Evolutionary conservation across 208 protist species (phyloP), one percentile per base, ranked within the genome.

Genomic region (Trichomonas vaginalis): DNA sequence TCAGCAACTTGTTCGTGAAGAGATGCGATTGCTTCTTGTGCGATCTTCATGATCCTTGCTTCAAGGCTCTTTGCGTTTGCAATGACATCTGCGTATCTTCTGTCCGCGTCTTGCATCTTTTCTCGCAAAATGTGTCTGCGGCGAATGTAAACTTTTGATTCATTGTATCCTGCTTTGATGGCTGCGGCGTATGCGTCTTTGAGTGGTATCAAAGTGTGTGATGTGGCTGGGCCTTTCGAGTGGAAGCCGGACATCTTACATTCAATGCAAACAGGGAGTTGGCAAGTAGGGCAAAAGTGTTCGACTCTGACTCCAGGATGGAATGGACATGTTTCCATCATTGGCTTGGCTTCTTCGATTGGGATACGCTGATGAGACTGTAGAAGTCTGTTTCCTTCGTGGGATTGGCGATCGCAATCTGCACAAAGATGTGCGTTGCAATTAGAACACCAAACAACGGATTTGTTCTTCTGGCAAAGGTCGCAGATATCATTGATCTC

Each of bases 191-290:
- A 92, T 27, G 86, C 86, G 45, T 35, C n/a, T 39, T 42, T 42
- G 8, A 92, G 17, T 39, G 86, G 86, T 51, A 92, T 92, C 37
- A 92, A 92, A 39, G 86, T 42, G 32, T 92, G 86, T 39, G 86
- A 48, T 35, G n/a, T 51, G 10, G 23, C 45, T 39, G 42, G 14
- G 37, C 45, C 86, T 47, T 92, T 92, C 6, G 86, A 92, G 37
- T 92, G 86, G 8, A 45, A 56, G 23, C 86, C 86, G 51, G n/a
- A 48, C 86, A 92, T 92, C n/a, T 92, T 92, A 32, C 86, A 92
- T 3, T 45, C n/a, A 45, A 92, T 51, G 86, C 86, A 92, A 51
- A 92, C 86, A 39, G 86, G 86, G 0, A 45, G 40, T 51, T 92
- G 86, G 32, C 86, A 92, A 17, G 27, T n/a, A 39, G 86, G 86